Evolutionary conservation across 192 early-diverging fungal genomes (phyloP).

Genomic region (Entomortierella beljakovae): DNA sequence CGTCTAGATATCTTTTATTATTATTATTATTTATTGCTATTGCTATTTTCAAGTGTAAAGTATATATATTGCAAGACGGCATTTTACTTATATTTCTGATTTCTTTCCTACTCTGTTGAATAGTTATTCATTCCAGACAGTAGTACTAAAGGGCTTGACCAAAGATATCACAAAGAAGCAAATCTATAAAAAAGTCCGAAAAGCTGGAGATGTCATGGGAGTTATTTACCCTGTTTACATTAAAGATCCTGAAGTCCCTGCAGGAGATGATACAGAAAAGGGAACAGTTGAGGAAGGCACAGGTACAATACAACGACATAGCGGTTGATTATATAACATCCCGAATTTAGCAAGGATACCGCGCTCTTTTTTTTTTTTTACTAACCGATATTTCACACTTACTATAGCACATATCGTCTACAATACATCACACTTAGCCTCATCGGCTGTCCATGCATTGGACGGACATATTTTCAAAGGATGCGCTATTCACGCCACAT

Average conservation of each 20-base stretch:
- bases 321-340: no score
- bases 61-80: no score
- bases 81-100: not conserved
- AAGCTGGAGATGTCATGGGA: conserved; percentile 69
- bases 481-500: conserved; percentile 60
- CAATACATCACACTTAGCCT: conserved; percentile 55
- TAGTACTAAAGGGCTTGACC: conserved; percentile 65
- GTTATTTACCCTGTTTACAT: conserved; percentile 70
- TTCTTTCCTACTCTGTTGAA: not conserved
- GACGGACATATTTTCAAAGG: conserved; percentile 85
- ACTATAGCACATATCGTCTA: conserved; percentile 63
- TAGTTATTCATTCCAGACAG: conserved; percentile 58
- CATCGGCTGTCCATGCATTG: conserved; percentile 69
- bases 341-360: no score
- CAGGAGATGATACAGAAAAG: conserved; percentile 58
- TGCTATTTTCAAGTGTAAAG: no score
- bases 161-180: conserved; percentile 77
- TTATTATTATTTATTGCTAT: no score
- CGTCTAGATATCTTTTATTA: not conserved
- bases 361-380: no score
- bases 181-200: conserved; percentile 78
- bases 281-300: conserved; percentile 51
- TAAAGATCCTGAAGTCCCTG: conserved; percentile 38
- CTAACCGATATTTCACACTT: no score
- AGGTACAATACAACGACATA: conserved; percentile 7